Base-by-base conservation (phyloP, 169 alveolate species). In the Plasmodium cynomolgi region DNA sequence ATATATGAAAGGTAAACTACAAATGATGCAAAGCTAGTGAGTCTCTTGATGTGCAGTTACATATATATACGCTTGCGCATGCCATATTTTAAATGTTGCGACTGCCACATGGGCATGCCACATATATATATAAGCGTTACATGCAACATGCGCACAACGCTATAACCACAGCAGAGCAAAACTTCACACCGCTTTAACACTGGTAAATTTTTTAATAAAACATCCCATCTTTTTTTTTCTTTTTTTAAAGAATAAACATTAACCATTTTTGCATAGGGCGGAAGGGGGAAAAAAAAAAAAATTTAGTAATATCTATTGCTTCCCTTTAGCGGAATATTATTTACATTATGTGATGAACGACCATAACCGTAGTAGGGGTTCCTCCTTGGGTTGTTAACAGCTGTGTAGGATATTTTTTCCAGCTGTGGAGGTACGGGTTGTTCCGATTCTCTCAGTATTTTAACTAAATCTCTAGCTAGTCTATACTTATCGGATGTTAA, bases 391-490 rank as follows among this genome's bases (percentile, higher is more conserved):
- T 91, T 93, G 34, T 50, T 85, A 56, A 91, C 96, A 13, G 91
- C 72, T 72, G 96, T 84, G 80, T 84, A 86, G 6, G 95, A 93
- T 62, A 97, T 83, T 79, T 93, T 95, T 79, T 92, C 96, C 58
- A 99, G 97, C 62, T 98, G 98, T 33, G 97, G 97, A 37, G 99
- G 98, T 20, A 99, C 96, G 1, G 97, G 96, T 95, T 99, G 99
- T 85, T 97, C 97, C 31, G 99, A 99, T 83, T 98, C 99, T 62
- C 98, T 97, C 84, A 99, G 95, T 79, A 99, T 98, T 47, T 97
- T 97, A 41, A 98, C 98, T 56, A 99, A 96, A 44, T 99, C 99
- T 83, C 97, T 97, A 5, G 99, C 99, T 37, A 98, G 85, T 94
- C 98, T 97, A 33, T 95, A 95, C 90, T 98, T 98, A 84, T 98